Base-by-base conservation (phyloP, 805 yeast genomes). In the Metschnikowia anglica region DNA sequence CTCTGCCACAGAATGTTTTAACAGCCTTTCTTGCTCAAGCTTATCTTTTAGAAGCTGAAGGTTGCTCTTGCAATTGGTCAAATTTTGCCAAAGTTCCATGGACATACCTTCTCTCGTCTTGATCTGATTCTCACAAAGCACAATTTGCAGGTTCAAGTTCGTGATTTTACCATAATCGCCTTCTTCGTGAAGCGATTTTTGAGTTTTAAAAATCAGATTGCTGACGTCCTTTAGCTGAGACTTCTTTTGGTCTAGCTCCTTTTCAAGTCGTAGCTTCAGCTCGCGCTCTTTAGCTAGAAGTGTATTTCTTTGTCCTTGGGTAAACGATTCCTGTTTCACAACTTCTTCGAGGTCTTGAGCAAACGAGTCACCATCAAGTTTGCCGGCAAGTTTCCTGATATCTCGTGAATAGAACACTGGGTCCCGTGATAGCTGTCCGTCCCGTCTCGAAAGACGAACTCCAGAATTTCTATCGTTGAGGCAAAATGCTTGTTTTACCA, bases 361-460 rank as follows among this genome's bases (percentile, higher is more conserved):
- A 5, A 60, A 49, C 51, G 38, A 54, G 34, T n/a, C 40, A 3
- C 36, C 17, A 34, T 54, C 39, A 37, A 54, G 47, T 28, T 44
- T 47, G 5, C 58, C 56, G 1, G 66, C 59, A 38, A 68, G 56
- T 46, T 65, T 67, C 17, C 54, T 56, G 9, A 57, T 51, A 9
- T 58, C 63, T 20, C 54, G 59, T 41, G 47, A 48, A 47, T 75
- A 80, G 42, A 61, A 62, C 2, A 82, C 60, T 0, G 88, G 85
- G 58, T 82, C 83, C 19, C 72, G 61, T 33, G 74, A 61, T 30
- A 76, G 68, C 1, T 76, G 74, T 12, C 77, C 77, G 21, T 60
- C 66, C 31, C 63, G 53, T 12, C 60, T 56, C 34, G 69, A 54
- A 2, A 72, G 55, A 31, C 77, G 62, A 17, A 69, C 70, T 24